Percentiles rank a stretch among this genome's conserved stretches.
Evolutionary conservation across 768 basidiomycete genomes (phyloP).

Genomic region (Trametes coccinea): DNA sequence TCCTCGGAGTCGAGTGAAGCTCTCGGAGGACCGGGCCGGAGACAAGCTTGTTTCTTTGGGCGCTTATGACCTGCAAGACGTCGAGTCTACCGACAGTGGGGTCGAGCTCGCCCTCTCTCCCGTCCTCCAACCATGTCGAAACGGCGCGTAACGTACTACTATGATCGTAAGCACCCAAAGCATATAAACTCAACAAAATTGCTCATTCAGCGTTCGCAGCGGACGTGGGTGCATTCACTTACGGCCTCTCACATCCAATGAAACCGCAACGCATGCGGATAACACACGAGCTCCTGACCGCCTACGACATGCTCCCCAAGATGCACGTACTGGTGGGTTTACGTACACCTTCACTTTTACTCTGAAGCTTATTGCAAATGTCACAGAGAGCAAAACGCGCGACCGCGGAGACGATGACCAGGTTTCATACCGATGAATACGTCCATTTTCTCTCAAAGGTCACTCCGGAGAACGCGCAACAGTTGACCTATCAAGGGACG

Average conservation of each 20-base stretch:
- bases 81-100: not conserved
- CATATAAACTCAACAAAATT: not conserved
- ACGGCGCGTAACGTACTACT: slow-evolving; percentile 78
- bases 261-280: slow-evolving; percentile 95
- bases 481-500: slow-evolving; percentile 80
- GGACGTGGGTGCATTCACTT: slow-evolving; percentile 75
- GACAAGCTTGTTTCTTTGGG: not conserved
- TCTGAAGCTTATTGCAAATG: not conserved
- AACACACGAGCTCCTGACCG: slow-evolving; percentile 87
- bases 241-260: slow-evolving; percentile 90
- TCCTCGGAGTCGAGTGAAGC: not conserved
- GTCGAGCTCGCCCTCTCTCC: not conserved
- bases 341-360: not conserved
- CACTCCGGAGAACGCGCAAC: slow-evolving; percentile 87
- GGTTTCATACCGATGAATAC: slow-evolving; percentile 98
- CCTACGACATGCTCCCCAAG: slow-evolving; percentile 88
- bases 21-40: not conserved
- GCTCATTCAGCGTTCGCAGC: slow-evolving; percentile 38
- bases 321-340: slow-evolving; percentile 85
- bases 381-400: slow-evolving; percentile 37
- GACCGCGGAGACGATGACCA: slow-evolving; percentile 58
- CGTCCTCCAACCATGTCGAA: slow-evolving; percentile 53
- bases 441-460: slow-evolving; percentile 87
- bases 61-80: not conserved
- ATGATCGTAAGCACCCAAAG: slow-evolving; percentile 54